Evolutionary conservation across 345 rosid species (phyloP).

Genomic region (Salix exigua): DNA sequence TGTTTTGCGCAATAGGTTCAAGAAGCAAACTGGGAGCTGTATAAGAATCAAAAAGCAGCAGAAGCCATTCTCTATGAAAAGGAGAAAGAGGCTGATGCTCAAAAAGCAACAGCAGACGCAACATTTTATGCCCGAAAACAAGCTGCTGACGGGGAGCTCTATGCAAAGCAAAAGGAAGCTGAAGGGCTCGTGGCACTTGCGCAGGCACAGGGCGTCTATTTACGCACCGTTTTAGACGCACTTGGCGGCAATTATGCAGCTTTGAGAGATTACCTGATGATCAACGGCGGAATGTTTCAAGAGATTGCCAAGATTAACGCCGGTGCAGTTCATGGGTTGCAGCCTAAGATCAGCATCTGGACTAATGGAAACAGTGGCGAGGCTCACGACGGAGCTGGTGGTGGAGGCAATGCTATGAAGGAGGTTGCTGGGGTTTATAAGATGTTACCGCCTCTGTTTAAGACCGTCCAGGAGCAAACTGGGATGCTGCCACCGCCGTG

Average conservation of each 20-base stretch:
- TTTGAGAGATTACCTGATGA: constrained; percentile 59
- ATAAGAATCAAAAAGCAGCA: constrained; percentile 61
- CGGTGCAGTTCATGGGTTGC: constrained; percentile 50
- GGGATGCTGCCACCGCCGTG: constrained; percentile 75
- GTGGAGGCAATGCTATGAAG: constrained; percentile 38
- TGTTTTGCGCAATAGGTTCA: constrained; percentile 38
- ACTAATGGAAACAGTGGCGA: constrained; percentile 33
- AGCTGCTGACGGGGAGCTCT: constrained; percentile 38
- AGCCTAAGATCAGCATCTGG: constrained; percentile 76
- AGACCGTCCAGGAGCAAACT: constrained; percentile 76
- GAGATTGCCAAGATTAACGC: constrained; percentile 60
- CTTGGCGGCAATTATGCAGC: constrained; percentile 52
- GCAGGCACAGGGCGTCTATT: constrained; percentile 55
- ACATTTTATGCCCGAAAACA: constrained; percentile 40
- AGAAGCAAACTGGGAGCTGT: constrained; percentile 69
- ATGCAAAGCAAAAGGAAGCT: constrained; percentile 57
- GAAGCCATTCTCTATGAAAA: constrained; percentile 53
- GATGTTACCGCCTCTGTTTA: constrained; percentile 65
- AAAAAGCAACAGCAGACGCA: constrained; percentile 62
- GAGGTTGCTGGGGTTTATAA: constrained; percentile 67
- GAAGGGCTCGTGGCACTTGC: constrained; percentile 60
- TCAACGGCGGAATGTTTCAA: constrained; percentile 46
- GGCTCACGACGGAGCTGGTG: constrained; percentile 4
- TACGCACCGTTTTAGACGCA: constrained; percentile 50
- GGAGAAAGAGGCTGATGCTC: constrained; percentile 59